Conservation (phyloP, 1,139 yeast species). For the Geotrichum aggregatum region DNA sequence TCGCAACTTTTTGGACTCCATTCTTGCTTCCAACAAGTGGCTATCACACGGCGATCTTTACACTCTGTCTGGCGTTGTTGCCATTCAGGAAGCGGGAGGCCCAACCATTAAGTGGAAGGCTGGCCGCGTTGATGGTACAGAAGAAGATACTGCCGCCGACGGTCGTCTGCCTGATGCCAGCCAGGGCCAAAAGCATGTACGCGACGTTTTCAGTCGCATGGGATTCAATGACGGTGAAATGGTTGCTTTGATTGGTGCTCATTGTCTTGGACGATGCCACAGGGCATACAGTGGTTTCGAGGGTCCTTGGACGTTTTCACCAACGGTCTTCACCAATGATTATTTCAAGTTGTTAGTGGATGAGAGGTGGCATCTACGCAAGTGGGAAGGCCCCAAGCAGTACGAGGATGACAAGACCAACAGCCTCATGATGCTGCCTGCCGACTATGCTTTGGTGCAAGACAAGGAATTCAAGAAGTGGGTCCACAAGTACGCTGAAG, state of each 20-base stretch:
- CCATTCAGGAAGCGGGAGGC: constrained; percentile 81
- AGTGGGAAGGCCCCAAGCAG: constrained; percentile 78
- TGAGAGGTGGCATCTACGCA: constrained; percentile 66
- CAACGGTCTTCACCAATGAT: constrained; percentile 59
- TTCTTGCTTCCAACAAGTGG: constrained; percentile 65
- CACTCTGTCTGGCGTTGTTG: constrained; percentile 82
- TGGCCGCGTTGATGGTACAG: constrained; percentile 61
- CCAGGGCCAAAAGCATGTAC: constrained; percentile 63
- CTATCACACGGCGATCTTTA: constrained; percentile 81
- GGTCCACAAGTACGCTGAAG: constrained; percentile 68
- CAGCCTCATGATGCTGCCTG: constrained; percentile 84
- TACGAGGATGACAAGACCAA: constrained; percentile 68
- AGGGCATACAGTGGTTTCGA: constrained; percentile 61
- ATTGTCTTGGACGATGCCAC: constrained; percentile 75
- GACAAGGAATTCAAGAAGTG: constrained; percentile 62
- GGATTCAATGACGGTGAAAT: constrained; percentile 80
- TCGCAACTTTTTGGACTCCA: constrained; percentile 59
- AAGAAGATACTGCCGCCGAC: constrained; percentile 52
- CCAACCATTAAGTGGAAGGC: constrained; percentile 86
- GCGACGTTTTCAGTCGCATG: constrained; percentile 61
- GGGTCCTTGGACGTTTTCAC: constrained; percentile 94
- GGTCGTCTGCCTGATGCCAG: constrained; percentile 82
- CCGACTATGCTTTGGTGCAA: constrained; percentile 70
- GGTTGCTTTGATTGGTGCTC: constrained; percentile 86
- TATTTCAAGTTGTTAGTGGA: constrained; percentile 61